Conservation (phyloP, 1,284 basidiomycete species). For the Phellinidium pouzarii region DNA sequence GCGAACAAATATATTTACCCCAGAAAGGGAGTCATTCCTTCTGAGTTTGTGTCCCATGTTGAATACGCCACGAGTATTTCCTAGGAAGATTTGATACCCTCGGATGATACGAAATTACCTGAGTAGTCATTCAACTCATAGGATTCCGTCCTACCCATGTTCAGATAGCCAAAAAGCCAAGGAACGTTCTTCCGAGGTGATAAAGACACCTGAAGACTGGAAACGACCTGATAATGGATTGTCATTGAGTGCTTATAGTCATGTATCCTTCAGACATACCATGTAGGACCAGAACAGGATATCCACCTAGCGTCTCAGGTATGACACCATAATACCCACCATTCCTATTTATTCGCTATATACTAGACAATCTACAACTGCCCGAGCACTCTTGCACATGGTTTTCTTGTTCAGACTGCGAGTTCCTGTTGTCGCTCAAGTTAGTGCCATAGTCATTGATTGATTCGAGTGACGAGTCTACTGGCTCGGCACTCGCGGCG, state of each 20-base stretch:
- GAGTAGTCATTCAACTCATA: too few relatives aligned
- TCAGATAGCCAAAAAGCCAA: slow-evolving; percentile 57
- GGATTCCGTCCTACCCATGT: slow-evolving; percentile 30
- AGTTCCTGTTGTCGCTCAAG: too few relatives aligned
- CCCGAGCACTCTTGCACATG: too few relatives aligned
- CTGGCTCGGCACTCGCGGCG: too few relatives aligned
- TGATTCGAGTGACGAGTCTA: too few relatives aligned
- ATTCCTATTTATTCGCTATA: too few relatives aligned
- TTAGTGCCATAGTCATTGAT: too few relatives aligned
- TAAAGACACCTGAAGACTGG: slow-evolving; percentile 54
- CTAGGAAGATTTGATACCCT: slow-evolving; percentile 54
- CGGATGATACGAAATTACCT: too few relatives aligned
- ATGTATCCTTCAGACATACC: slow-evolving; percentile 21
- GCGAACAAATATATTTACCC: slow-evolving; percentile 31
- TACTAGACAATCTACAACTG: too few relatives aligned
- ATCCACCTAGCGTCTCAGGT: slow-evolving; percentile 42
- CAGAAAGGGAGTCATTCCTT: slow-evolving; percentile 49
- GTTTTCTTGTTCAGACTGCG: too few relatives aligned
- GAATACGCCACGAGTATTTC: slow-evolving; percentile 54
- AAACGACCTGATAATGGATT: slow-evolving; percentile 35
- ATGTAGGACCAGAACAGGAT: slow-evolving; percentile 54
- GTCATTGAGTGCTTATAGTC: not conserved
- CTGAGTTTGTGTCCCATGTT: slow-evolving; percentile 51
- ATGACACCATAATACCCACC: too few relatives aligned
- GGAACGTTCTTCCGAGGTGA: slow-evolving; percentile 54